A percentile compares a stretch with the other conserved stretches of the same genome.
These are phyloP conservation scores for Pterocarpus santalinus DNA, from an alignment of 306 rosid species.

Conservation along the genomic window DNA sequence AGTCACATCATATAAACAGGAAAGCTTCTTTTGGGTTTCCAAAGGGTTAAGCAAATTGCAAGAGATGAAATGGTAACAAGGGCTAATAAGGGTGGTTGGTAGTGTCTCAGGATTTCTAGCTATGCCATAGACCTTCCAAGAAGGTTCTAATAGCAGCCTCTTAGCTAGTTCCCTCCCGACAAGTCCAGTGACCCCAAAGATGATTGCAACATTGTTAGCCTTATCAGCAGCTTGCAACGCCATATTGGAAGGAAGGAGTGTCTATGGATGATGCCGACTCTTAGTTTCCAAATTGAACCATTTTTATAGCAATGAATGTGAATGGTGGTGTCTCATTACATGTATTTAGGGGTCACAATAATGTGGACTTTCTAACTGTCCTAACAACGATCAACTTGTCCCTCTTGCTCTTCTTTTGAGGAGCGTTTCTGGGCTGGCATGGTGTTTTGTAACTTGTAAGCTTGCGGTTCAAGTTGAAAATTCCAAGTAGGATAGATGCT, in stretches of 20 bases:
- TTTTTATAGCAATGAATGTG: slow-evolving; percentile 51
- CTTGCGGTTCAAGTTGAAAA: slow-evolving; percentile 47
- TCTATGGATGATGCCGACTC: not conserved
- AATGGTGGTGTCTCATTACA: not conserved
- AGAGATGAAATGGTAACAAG: slow-evolving; percentile 76
- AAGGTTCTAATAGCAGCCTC: slow-evolving; percentile 52
- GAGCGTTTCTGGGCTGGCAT: slow-evolving; percentile 58
- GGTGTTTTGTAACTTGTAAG: slow-evolving; percentile 42
- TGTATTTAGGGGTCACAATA: slow-evolving; percentile 39
- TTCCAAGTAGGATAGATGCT: slow-evolving; percentile 55
- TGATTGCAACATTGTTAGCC: slow-evolving; percentile 66
- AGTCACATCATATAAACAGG: slow-evolving; percentile 67
- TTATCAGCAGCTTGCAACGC: slow-evolving; percentile 58
- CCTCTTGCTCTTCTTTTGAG: slow-evolving; percentile 54
- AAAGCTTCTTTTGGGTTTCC: slow-evolving; percentile 64
- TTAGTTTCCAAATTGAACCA: slow-evolving; percentile 48
- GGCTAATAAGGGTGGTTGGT: slow-evolving; percentile 44
- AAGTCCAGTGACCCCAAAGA: slow-evolving; percentile 90
- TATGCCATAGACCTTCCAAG: slow-evolving; percentile 91
- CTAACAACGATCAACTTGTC: slow-evolving; percentile 39
- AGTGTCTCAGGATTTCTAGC: slow-evolving; percentile 68
- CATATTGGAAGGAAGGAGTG: slow-evolving; percentile 4
- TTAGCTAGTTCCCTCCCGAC: slow-evolving; percentile 82
- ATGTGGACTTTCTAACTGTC: slow-evolving; percentile 42
- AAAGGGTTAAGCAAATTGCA: slow-evolving; percentile 77